These are phyloP conservation scores for Ceratocystis harringtonii DNA, from an alignment of 2,329 filamentous ascomycete species.

Conservation along the genomic window DNA sequence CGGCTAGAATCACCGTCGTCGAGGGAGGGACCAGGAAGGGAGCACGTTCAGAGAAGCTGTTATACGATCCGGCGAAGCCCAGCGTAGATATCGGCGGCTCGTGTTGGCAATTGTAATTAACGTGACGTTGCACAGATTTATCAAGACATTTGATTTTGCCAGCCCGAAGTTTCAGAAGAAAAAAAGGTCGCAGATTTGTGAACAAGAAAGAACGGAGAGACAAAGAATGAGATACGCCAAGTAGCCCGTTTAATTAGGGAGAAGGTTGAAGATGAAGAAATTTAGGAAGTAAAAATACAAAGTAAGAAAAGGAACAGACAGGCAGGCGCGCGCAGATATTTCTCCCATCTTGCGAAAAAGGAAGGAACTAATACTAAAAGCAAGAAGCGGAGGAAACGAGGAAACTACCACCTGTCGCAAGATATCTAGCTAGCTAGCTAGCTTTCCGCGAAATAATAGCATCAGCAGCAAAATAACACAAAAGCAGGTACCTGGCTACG, in stretches of 20 bases:
- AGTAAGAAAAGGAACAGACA: not conserved
- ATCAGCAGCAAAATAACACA: not conserved
- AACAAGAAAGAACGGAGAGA: not conserved
- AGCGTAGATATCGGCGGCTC: not conserved
- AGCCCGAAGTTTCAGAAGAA: not conserved
- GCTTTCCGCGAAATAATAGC: not conserved
- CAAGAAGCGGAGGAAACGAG: not conserved
- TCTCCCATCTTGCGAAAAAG: not conserved
- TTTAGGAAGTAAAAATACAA: not conserved
- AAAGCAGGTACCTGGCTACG: not conserved
- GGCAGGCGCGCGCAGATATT: not conserved
- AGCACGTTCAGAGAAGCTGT: not conserved
- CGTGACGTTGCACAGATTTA: not conserved
- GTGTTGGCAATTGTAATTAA: not conserved
- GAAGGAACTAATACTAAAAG: not conserved
- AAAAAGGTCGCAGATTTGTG: not conserved
- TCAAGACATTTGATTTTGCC: not conserved
- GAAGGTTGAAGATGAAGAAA: constrained; percentile 4
- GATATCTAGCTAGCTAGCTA: not conserved
- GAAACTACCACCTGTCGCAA: not conserved
- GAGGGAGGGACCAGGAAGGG: not conserved
- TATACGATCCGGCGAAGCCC: not conserved
- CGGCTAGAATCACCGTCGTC: not conserved
- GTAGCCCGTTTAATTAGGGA: not conserved
- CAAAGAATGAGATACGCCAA: not conserved